Base-by-base conservation (phyloP, 352 stramenopile genomes). In the Pythium phragmiticola region DNA sequence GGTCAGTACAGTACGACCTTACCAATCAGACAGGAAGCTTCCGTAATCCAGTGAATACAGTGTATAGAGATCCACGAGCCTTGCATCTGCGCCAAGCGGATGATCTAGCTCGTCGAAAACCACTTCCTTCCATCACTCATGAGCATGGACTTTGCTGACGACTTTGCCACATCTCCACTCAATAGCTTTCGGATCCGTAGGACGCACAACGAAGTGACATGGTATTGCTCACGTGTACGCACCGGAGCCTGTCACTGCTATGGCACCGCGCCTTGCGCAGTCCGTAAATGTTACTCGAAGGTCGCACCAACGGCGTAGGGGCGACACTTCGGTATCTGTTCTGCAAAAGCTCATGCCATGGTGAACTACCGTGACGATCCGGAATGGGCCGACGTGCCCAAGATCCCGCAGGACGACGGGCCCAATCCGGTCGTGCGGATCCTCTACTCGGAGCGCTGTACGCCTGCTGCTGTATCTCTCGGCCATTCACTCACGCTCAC, bases 401-500 rank as follows among this genome's bases (percentile, higher is more conserved):
- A 90, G 65, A 84, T 95, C 66, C 77, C 84, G 45, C 87, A 95
- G 68, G 84, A 93, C 65, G 87, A 95, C 49, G 87, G 87, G 8
- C 87, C 87, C 2, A 74, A 87, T 56, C 82, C 87, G 3, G 75
- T 92, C 68, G 87, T 90, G 48, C 82, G 81, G 67, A 93, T 95
- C 63, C 67, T 79, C 21, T 95, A 95, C 76, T 80, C 84, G 4
- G 43, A 74, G 9, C 57, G 74, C 36, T 95, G 86, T 94, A 76
- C 62, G 77, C 87, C 3, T 23, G n/a, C 36, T 14, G 28, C 50
- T 34, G 7, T 2, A 7, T 39, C 23, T 34, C 47, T 53, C 23
- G 47, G 34, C 7, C 34, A n/a, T n/a, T 19, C 28, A 13, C 13
- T 9, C 13, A 13, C 14, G 28, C 21, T 23, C 14, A 45, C 49